Evolutionary conservation across 345 rosid species (phyloP).

Genomic region (Populus euphratica): DNA sequence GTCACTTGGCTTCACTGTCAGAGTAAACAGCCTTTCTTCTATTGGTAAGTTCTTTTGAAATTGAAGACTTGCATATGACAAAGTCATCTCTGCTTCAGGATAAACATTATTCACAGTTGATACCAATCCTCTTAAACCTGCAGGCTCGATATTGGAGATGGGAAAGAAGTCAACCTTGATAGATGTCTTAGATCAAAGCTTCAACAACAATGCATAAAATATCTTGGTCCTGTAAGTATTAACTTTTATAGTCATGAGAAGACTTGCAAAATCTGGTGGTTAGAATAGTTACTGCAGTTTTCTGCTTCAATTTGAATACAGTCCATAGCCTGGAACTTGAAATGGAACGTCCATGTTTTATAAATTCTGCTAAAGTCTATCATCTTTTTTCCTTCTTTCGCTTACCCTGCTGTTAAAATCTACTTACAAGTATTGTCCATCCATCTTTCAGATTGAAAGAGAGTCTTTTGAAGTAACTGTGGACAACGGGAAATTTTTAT

Average conservation of each 20-base stretch:
- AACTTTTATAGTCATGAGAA: neutral
- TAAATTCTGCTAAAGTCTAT: neutral
- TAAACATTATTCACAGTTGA: neutral
- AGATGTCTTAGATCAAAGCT: slow-evolving; percentile 71
- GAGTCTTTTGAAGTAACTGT: slow-evolving; percentile 54
- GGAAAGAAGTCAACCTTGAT: slow-evolving; percentile 62
- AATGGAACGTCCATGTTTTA: neutral
- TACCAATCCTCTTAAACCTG: slow-evolving; percentile 20
- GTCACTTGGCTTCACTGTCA: slow-evolving; percentile 80
- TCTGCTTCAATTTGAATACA: neutral
- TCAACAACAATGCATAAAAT: slow-evolving; percentile 86
- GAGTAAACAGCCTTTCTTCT: slow-evolving; percentile 81
- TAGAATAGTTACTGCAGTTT: neutral
- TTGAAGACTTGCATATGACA: neutral
- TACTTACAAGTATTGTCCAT: neutral
- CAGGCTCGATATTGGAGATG: slow-evolving; percentile 94
- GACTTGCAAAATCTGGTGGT: neutral
- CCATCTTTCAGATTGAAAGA: slow-evolving; percentile 57
- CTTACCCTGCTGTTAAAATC: neutral
- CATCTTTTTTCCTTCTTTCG: neutral
- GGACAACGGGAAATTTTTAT: slow-evolving; percentile 46
- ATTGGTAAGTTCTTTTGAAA: slow-evolving; percentile 49
- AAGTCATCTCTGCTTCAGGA: neutral
- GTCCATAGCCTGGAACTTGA: neutral
- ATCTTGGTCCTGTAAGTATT: slow-evolving; percentile 85